A percentile compares a stretch with the other conserved stretches of the same genome.
These are phyloP conservation scores for Yarrowia alimentaria DNA, from an alignment of 805 yeast genomes.

Conservation along the genomic window DNA sequence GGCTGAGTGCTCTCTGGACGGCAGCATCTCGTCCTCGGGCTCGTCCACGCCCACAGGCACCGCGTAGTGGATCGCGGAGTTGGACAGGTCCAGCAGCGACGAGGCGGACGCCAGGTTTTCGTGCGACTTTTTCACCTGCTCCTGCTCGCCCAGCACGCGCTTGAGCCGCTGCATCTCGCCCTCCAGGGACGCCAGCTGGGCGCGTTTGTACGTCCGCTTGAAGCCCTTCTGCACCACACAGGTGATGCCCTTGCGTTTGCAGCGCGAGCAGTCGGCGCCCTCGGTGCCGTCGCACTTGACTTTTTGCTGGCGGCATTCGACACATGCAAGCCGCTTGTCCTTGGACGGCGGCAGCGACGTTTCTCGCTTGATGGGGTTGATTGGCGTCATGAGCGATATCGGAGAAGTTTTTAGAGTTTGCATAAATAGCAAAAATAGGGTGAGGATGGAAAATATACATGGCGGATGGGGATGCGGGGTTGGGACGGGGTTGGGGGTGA, in stretches of 20 bases:
- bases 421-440: too few species aligned
- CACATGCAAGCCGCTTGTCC: conserved; percentile 76
- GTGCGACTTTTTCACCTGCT: too few species aligned
- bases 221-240: conserved; percentile 79
- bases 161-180: conserved; percentile 70
- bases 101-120: too few species aligned
- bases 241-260: conserved; percentile 62
- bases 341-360: conserved; percentile 9
- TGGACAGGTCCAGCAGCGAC: conserved; percentile 30
- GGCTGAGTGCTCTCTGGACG: too few species aligned
- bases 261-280: conserved; percentile 73
- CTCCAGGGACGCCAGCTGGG: conserved; percentile 53
- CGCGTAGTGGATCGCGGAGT: conserved; percentile 7
- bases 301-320: conserved; percentile 94
- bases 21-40: neutral
- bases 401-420: conserved; percentile 23
- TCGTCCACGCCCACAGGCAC: conserved; percentile 15
- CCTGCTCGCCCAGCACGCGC: conserved; percentile 45
- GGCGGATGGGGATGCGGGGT: too few species aligned
- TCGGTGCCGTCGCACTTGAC: conserved; percentile 84
- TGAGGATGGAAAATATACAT: too few species aligned
- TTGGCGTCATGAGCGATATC: conserved; percentile 3
- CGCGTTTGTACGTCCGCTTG: conserved; percentile 83
- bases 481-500: too few species aligned
- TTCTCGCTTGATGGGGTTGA: conserved; percentile 23